Conservation (phyloP, 176 grass and related monocot genomes). For the Avena atlantica region DNA sequence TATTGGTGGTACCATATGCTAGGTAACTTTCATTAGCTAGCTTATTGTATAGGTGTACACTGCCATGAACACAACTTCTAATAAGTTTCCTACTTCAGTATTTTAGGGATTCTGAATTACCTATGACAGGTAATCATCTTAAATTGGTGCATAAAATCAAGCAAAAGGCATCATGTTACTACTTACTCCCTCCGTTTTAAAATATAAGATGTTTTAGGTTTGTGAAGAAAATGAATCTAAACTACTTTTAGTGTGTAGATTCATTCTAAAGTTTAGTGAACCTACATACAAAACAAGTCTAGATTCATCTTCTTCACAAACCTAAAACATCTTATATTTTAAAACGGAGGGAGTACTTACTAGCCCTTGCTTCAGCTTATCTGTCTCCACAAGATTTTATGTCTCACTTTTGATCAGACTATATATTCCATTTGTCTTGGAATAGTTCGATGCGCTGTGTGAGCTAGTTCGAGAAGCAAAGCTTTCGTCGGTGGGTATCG, state of each 20-base stretch:
- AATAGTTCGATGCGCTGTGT: neutral
- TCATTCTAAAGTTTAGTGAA: too few relatives aligned
- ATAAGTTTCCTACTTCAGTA: neutral
- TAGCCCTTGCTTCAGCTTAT: neutral
- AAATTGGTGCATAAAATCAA: neutral
- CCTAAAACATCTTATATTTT: too few relatives aligned
- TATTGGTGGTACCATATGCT: too few relatives aligned
- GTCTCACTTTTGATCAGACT: neutral
- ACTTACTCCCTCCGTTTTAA: too few relatives aligned
- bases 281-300: too few relatives aligned
- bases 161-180: neutral
- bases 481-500: neutral
- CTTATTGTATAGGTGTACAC: too few relatives aligned
- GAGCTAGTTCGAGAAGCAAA: neutral
- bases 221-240: too few relatives aligned
- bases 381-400: neutral
- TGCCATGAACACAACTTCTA: neutral
- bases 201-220: too few relatives aligned
- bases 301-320: too few relatives aligned
- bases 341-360: too few relatives aligned
- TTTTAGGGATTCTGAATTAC: neutral
- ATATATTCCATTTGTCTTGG: neutral
- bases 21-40: too few relatives aligned
- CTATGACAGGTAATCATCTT: neutral
- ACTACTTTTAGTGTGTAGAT: too few relatives aligned